Percentiles rank a stretch among this genome's conserved stretches.
Conservation (phyloP, 768 basidiomycete species). For the Leccinum longicurvipes region DNA sequence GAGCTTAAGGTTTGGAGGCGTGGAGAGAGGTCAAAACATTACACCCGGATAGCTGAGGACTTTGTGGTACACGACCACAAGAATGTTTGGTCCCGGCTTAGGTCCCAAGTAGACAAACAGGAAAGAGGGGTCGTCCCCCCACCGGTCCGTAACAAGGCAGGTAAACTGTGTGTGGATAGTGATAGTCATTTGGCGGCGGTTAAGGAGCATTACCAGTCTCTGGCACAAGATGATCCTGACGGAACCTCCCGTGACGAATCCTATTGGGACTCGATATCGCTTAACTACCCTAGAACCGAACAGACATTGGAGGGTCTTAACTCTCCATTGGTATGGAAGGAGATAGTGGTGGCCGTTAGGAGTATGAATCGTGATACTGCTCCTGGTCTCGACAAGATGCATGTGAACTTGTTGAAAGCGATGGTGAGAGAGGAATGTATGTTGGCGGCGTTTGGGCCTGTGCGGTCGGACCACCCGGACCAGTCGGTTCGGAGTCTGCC, state of each 20-base stretch:
- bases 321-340: not conserved
- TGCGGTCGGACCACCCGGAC: not conserved
- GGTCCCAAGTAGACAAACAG: not conserved
- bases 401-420: not conserved
- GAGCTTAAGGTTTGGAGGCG: not conserved
- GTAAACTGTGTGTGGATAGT: not conserved
- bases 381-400: not conserved
- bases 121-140: not conserved
- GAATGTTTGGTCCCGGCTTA: not conserved
- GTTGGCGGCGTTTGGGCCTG: not conserved
- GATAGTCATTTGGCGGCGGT: not conserved
- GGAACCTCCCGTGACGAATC: not conserved
- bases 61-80: not conserved
- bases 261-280: not conserved
- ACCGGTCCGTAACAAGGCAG: not conserved
- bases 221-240: not conserved
- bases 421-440: not conserved
- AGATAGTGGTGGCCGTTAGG: not conserved
- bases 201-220: not conserved
- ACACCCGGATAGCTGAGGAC: not conserved
- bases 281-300: not conserved
- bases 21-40: not conserved
- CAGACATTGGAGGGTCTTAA: not conserved
- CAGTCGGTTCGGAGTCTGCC: not conserved
- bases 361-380: not conserved